Evolutionary conservation across 345 rosid species (phyloP).

Genomic region (Syzygium aromaticum): DNA sequence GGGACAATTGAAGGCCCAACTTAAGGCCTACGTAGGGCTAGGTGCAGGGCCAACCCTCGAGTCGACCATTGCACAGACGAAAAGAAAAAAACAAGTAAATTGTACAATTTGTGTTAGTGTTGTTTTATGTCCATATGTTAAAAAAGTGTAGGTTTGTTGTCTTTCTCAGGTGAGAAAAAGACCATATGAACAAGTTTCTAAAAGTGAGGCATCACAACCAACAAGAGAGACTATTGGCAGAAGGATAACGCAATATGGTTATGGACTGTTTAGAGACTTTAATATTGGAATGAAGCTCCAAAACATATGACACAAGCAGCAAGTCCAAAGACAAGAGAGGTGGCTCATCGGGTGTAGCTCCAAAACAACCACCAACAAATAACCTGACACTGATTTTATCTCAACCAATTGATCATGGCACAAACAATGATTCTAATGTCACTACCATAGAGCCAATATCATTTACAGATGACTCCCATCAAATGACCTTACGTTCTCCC

Average conservation of each 20-base stretch:
- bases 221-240: not conserved
- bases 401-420: not conserved
- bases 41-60: not conserved
- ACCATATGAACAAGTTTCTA: not conserved
- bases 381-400: not conserved
- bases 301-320: no score
- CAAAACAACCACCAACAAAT: not conserved
- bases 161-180: not conserved
- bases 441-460: no score
- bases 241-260: not conserved
- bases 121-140: not conserved
- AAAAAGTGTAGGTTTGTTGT: not conserved
- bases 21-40: not conserved
- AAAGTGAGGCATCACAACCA: not conserved
- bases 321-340: no score
- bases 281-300: not conserved
- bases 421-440: not conserved
- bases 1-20: not conserved
- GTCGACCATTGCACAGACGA: not conserved
- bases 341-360: not conserved
- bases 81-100: not conserved
- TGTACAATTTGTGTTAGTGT: not conserved
- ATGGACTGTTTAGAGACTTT: not conserved
- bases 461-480: not conserved
- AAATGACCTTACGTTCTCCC: not conserved